Conservation (phyloP, 2,329 filamentous ascomycete species). For the Apiospora malaysiana region DNA sequence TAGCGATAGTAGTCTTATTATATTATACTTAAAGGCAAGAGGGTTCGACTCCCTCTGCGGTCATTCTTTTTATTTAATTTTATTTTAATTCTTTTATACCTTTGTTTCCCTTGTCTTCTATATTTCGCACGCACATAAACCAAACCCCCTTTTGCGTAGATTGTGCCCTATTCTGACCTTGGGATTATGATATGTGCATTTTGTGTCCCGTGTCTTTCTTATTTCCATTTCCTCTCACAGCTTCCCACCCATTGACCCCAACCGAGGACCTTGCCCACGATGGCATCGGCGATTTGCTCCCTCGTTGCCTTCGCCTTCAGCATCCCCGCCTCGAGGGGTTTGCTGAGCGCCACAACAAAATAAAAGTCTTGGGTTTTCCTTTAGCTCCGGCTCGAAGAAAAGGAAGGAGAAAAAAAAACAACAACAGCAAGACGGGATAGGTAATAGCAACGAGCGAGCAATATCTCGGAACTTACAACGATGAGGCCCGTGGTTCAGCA, state of each 20-base stretch:
- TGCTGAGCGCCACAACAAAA: constrained; percentile 53
- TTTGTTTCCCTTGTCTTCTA: neutral
- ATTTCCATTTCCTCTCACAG: constrained; percentile 48
- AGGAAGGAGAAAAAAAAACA: too few species aligned
- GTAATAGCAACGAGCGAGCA: neutral
- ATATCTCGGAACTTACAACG: constrained; percentile 44
- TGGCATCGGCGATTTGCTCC: constrained; percentile 48
- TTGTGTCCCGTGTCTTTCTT: neutral
- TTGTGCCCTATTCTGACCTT: neutral
- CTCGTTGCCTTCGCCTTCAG: constrained; percentile 46
- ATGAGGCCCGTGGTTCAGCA: constrained; percentile 57
- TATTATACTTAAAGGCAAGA: constrained; percentile 11
- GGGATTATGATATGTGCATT: neutral
- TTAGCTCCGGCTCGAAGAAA: too few species aligned
- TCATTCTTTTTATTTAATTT: too few species aligned
- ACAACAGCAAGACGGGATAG: neutral
- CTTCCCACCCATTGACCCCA: constrained; percentile 57
- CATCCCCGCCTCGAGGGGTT: constrained; percentile 45
- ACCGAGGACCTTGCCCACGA: constrained; percentile 53
- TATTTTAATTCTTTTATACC: neutral
- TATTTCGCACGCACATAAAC: neutral
- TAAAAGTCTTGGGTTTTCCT: constrained; percentile 43
- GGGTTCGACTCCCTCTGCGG: constrained; percentile 4
- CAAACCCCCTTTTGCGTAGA: neutral
- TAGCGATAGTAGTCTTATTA: neutral